Evolutionary conservation across 371 early-diverging fungal species (phyloP).

Genomic region (Dichotomocladium elegans): DNA sequence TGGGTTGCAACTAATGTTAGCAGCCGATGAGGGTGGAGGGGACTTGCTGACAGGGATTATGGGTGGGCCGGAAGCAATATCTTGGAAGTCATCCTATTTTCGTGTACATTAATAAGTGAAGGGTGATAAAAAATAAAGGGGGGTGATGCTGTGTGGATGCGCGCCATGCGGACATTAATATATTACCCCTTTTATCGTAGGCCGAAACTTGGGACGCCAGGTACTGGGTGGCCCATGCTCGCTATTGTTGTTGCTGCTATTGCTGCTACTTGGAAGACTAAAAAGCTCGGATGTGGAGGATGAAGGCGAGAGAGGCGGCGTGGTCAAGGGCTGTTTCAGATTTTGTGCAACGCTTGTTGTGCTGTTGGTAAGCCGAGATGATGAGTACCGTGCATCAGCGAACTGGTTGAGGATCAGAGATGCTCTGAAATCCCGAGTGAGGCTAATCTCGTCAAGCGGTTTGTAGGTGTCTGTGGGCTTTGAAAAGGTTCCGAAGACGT

Average conservation of each 20-base stretch:
- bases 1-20: neutral
- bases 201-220: no score
- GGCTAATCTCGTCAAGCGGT: constrained; percentile 32
- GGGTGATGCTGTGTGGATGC: no score
- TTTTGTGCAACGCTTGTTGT: neutral
- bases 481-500: no score
- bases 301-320: constrained; percentile 9
- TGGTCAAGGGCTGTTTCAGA: neutral
- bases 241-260: constrained; percentile 1
- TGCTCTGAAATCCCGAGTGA: constrained; percentile 38
- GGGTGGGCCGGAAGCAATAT: constrained; percentile 6
- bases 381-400: neutral
- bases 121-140: neutral
- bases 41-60: constrained; percentile 3
- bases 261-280: neutral
- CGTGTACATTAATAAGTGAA: neutral
- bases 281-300: constrained; percentile 1
- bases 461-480: constrained; percentile 1
- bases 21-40: constrained; percentile 7
- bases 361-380: neutral
- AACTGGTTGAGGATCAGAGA: constrained; percentile 40
- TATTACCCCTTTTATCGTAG: neutral
- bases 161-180: no score
- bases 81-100: constrained; percentile 6
- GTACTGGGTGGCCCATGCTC: neutral